Evolutionary conservation across 1,284 basidiomycete genomes (phyloP).

Genomic region (Rhodotorula sp.): DNA sequence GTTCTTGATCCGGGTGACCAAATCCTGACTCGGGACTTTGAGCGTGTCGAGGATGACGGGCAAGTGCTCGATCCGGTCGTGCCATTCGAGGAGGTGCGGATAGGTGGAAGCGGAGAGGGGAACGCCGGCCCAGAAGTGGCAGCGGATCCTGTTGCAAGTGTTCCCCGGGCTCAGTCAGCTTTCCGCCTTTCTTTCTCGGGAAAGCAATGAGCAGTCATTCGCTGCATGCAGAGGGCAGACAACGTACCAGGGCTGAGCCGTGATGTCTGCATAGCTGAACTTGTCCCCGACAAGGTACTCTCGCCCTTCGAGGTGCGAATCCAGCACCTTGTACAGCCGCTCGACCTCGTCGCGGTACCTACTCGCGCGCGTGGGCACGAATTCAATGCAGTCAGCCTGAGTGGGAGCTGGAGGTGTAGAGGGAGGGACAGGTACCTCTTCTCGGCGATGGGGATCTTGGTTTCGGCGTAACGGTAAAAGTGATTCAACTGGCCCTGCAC

Average conservation of each 20-base stretch:
- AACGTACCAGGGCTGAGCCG: constrained; percentile 24
- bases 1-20: constrained; percentile 18
- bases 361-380: background rate
- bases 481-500: constrained; percentile 30
- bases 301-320: constrained; percentile 25
- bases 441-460: constrained; percentile 36
- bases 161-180: background rate
- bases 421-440: constrained; percentile 5
- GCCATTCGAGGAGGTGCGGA: constrained; percentile 24
- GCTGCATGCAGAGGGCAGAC: background rate
- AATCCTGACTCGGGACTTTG: constrained; percentile 26
- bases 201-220: too few species aligned
- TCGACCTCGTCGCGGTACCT: constrained; percentile 27
- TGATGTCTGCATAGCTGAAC: constrained; percentile 32
- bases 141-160: constrained; percentile 20
- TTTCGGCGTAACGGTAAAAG: constrained; percentile 39
- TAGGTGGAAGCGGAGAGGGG: constrained; percentile 4
- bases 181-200: background rate
- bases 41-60: constrained; percentile 22
- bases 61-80: constrained; percentile 23
- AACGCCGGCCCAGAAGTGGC: constrained; percentile 30
- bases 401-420: background rate
- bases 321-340: constrained; percentile 27
- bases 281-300: constrained; percentile 36
- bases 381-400: background rate